Percentiles rank a stretch among this genome's conserved stretches.
Conservation (phyloP, 2,329 filamentous ascomycete species). For the Gremmenia infestans region DNA sequence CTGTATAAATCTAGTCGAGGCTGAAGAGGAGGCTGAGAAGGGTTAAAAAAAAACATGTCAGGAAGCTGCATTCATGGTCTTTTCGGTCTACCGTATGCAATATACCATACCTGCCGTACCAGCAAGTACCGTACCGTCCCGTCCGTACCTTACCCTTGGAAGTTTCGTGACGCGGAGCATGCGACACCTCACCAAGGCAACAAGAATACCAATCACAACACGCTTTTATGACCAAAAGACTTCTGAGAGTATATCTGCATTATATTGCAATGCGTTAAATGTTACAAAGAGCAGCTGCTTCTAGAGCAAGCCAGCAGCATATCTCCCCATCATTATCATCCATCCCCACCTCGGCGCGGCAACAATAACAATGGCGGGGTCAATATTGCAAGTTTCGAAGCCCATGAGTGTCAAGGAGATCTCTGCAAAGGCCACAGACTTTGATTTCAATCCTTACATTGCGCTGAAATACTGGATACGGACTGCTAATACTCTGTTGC, state of each 20-base stretch:
- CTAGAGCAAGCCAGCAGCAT: not conserved
- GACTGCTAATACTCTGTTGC: slow-evolving; percentile 71
- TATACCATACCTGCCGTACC: not conserved
- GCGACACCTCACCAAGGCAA: slow-evolving; percentile 3
- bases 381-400: slow-evolving; percentile 21
- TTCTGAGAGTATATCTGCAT: too few relatives aligned
- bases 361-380: slow-evolving; percentile 27
- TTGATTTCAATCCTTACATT: slow-evolving; percentile 74
- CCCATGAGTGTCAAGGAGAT: slow-evolving; percentile 77
- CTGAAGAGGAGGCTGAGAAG: not conserved
- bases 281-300: not conserved
- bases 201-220: not conserved
- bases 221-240: not conserved
- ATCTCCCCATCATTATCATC: not conserved
- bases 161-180: not conserved
- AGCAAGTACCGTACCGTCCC: not conserved
- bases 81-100: not conserved
- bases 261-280: too few relatives aligned
- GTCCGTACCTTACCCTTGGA: not conserved
- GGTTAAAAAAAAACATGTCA: not conserved
- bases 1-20: not conserved
- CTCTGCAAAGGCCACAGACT: slow-evolving; percentile 67
- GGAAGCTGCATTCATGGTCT: not conserved
- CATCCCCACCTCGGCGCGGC: not conserved
- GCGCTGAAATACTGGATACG: slow-evolving; percentile 77